Evolutionary conservation across 164 flowering plant genomes (phyloP).

Genomic region (Vitis amurensis): DNA sequence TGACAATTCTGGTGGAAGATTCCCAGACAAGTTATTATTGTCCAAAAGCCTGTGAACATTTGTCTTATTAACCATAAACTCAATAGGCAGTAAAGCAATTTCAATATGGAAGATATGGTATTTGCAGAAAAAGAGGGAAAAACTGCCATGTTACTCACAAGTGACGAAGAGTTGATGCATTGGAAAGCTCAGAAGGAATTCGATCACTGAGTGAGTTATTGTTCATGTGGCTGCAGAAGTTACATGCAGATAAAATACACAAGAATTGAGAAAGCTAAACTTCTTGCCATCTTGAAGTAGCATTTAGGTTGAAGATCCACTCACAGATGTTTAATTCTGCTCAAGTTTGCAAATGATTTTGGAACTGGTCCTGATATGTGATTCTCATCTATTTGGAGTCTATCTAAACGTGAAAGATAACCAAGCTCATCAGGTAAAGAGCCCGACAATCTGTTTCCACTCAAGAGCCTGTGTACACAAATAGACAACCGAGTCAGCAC

Average conservation of each 20-base stretch:
- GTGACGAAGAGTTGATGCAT: conserved; percentile 58
- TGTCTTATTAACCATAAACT: background rate
- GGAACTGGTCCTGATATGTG: conserved; percentile 68
- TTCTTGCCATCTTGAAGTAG: background rate
- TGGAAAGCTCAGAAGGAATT: conserved; percentile 70
- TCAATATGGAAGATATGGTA: background rate
- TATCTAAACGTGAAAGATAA: conserved; percentile 50
- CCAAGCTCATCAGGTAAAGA: conserved; percentile 74
- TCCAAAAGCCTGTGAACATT: conserved; percentile 62
- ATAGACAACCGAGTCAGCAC: background rate
- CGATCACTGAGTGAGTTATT: conserved; percentile 80
- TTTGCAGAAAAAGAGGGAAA: background rate
- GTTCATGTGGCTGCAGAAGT: conserved; percentile 72
- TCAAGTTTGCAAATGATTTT: conserved; percentile 57
- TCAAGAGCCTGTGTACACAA: conserved; percentile 59
- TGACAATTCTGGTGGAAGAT: conserved; percentile 70
- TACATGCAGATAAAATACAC: background rate
- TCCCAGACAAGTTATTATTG: conserved; percentile 73
- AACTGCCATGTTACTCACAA: conserved; percentile 46
- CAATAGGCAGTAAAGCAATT: background rate
- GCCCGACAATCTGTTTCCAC: conserved; percentile 73
- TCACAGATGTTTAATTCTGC: conserved; percentile 53
- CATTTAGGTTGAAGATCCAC: conserved; percentile 12
- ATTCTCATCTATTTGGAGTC: conserved; percentile 74
- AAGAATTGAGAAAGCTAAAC: background rate